Base-by-base conservation (phyloP, 2,329 filamentous ascomycete species). In the Claviceps citrina region DNA sequence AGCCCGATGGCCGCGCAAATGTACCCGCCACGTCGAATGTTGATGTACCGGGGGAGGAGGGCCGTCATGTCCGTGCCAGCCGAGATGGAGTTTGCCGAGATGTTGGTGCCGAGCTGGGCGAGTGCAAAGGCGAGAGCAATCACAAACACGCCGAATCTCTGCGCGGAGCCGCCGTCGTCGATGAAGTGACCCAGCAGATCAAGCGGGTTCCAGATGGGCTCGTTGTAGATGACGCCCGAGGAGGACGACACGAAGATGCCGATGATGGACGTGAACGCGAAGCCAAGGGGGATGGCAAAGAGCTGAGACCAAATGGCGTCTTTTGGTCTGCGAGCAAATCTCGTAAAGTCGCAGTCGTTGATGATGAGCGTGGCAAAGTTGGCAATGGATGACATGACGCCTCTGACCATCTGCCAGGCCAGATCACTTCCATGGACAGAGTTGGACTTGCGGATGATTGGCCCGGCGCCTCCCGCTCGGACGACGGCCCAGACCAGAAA, bases 351-450 rank as follows among this genome's bases (percentile, higher is more conserved):
- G 0, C 82, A 82, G 48, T 84, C 78, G 56, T 93, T 78, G 44
- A 81, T 71, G 49, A 94, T 91, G 26, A 94, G 69, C 0, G 86
- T 85, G 1, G 85, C 83, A 54, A 94, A 94, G 63, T 94, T 94
- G 51, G 84, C 82, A 47, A 95, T 86, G 4, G 83, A 79, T 19
- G 73, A 79, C 85, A 94, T 93, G 60, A 93, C 78, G 28, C 84
- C 84, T 45, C 78, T 80, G 44, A 95, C 72, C 43, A 94, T 77
- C 19, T 77, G 73, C 87, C 87, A 95, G 1, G 68, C 84, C 3
- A 94, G 67, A 0, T 69, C 68, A 44, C 73, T 79, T 22, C 86
- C 86, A 4, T 73, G 61, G 4, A 75, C 59, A 4, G 63, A 73
- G 34, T 73, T 70, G 0, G 71, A 64, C 54, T 89, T 80, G 42